Evolutionary conservation across 495 filamentous ascomycete species (phyloP).

Genomic region (Hyaloscypha finlandica): DNA sequence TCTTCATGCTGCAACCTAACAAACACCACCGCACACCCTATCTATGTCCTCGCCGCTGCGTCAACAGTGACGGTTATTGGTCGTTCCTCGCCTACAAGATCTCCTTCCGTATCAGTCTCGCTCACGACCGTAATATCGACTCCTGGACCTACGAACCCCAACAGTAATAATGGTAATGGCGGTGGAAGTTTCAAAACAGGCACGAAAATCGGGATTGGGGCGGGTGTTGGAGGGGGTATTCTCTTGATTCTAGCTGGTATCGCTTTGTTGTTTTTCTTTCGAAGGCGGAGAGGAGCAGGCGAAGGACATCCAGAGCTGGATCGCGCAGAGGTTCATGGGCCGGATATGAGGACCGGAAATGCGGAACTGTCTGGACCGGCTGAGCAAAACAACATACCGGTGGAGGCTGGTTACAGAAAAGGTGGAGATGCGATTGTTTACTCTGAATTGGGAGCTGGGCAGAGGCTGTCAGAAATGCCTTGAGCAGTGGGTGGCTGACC

Average conservation of each 20-base stretch:
- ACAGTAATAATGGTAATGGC: background rate
- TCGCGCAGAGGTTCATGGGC: background rate
- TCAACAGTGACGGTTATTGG: slow-evolving; percentile 6
- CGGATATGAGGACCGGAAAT: background rate
- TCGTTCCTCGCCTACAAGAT: background rate
- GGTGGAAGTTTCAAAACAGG: background rate
- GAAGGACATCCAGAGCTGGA: background rate
- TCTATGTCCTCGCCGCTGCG: background rate
- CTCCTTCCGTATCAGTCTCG: background rate
- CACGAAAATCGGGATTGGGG: background rate
- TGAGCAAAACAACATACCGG: background rate
- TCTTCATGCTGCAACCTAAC: slow-evolving; percentile 8
- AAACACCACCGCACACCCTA: background rate
- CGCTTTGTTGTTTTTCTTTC: background rate
- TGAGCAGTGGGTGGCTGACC: background rate
- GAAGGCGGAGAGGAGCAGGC: background rate
- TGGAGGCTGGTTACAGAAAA: background rate
- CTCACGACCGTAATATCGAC: background rate
- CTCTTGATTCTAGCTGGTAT: background rate
- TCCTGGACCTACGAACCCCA: background rate
- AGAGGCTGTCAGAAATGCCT: background rate
- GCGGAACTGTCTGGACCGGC: background rate
- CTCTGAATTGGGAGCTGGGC: background rate
- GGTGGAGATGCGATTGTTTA: background rate
- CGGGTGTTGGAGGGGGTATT: background rate